A percentile compares a stretch with the other conserved stretches of the same genome.
phyloP scores from a whole-genome alignment of 1,284 basidiomycete genomes.

The Trichosporon coremiiforme region DNA sequence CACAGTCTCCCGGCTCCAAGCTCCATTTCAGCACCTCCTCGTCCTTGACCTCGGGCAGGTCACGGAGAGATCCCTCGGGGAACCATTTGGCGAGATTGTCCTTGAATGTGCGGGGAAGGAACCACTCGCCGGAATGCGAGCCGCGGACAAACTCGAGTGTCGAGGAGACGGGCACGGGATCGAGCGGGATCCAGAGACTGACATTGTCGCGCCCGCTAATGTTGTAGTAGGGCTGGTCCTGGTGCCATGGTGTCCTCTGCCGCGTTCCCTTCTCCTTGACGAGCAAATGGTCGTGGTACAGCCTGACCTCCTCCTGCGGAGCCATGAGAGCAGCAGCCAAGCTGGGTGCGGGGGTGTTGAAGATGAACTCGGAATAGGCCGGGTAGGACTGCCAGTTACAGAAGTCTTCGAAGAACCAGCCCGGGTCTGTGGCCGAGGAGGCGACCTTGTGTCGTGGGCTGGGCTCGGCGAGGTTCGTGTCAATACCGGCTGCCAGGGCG shows the following conservation, averaged over 20 bases:
- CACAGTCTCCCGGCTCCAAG: slow-evolving; percentile 28
- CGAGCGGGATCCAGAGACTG: slow-evolving; percentile 31
- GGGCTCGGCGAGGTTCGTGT: slow-evolving; percentile 23
- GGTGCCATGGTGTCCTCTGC: slow-evolving; percentile 33
- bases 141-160: slow-evolving; percentile 32
- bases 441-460: slow-evolving; percentile 25
- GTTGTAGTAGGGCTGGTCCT: slow-evolving; percentile 35
- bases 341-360: slow-evolving; percentile 20
- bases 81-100: slow-evolving; percentile 34
- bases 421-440: slow-evolving; percentile 24
- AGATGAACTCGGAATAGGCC: slow-evolving; percentile 26
- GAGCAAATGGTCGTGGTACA: slow-evolving; percentile 32
- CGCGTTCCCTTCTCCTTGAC: slow-evolving; percentile 29
- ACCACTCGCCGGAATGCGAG: slow-evolving; percentile 28
- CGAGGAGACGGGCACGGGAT: slow-evolving; percentile 21
- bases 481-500: slow-evolving; percentile 23
- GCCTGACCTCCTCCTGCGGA: slow-evolving; percentile 11
- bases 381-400: slow-evolving; percentile 28
- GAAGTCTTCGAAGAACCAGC: slow-evolving; percentile 35
- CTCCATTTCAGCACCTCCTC: slow-evolving; percentile 26
- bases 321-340: slow-evolving; percentile 26
- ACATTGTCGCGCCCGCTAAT: slow-evolving; percentile 25
- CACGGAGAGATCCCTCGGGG: slow-evolving; percentile 29
- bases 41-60: slow-evolving; percentile 30
- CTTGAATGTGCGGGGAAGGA: slow-evolving; percentile 33